phyloP scores from a whole-genome alignment of 192 early-diverging fungal genomes.

The Rhizoclosmatium globosum region DNA sequence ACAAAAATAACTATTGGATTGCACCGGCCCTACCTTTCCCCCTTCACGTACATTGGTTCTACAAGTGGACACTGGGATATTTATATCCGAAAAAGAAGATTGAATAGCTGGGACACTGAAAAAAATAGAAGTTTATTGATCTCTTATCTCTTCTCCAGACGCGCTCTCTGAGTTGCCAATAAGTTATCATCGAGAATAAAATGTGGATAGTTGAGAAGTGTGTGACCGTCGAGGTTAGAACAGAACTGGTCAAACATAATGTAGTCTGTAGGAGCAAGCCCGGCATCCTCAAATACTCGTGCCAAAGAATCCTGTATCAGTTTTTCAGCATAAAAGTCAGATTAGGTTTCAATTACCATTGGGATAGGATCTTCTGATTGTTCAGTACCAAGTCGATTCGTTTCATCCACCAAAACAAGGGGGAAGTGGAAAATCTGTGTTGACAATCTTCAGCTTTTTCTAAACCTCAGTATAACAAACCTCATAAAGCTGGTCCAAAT shows the following conservation, averaged over 20 bases:
- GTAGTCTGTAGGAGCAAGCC: constrained; percentile 5
- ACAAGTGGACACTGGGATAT: constrained; percentile 22
- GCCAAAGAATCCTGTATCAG: constrained; percentile 39
- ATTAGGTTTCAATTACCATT: constrained; percentile 42
- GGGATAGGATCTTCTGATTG: constrained; percentile 56
- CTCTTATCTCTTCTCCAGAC: neutral
- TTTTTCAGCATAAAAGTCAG: neutral
- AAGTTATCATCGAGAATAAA: constrained; percentile 48
- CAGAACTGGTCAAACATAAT: constrained; percentile 50
- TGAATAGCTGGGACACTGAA: constrained; percentile 4
- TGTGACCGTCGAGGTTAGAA: constrained; percentile 34
- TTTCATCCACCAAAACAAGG: constrained; percentile 46
- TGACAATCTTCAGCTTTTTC: neutral
- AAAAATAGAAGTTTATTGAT: neutral
- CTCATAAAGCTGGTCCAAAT: constrained; percentile 52
- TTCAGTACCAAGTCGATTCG: constrained; percentile 44
- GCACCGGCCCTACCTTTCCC: constrained; percentile 31
- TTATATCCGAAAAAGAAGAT: neutral
- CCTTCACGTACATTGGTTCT: constrained; percentile 38
- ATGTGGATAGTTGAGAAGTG: constrained; percentile 44
- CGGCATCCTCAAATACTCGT: constrained; percentile 46
- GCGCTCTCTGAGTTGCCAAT: neutral
- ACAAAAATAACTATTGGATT: constrained; percentile 38
- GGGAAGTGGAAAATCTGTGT: constrained; percentile 47
- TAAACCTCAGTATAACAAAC: constrained; percentile 18